Conservation (phyloP, 2,329 filamentous ascomycete species). For the Penicillium sp. region DNA sequence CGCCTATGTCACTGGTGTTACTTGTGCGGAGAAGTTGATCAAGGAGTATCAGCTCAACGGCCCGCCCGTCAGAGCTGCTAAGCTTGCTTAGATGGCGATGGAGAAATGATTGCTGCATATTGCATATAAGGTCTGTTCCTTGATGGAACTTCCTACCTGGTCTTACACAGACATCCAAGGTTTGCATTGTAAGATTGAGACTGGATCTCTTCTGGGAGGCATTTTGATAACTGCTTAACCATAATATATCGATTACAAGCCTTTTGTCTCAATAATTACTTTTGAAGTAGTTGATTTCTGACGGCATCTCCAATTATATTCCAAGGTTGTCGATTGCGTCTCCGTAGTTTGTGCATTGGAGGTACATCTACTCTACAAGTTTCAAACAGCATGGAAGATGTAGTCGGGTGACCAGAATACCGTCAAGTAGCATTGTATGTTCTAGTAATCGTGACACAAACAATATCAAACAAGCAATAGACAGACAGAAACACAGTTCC, state of each 20-base stretch:
- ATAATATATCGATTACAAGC: too few relatives aligned
- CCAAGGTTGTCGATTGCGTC: too few relatives aligned
- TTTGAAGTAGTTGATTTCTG: too few relatives aligned
- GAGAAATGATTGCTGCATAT: background rate
- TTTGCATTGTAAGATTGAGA: background rate
- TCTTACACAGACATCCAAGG: too few relatives aligned
- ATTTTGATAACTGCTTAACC: background rate
- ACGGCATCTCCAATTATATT: too few relatives aligned
- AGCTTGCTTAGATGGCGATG: background rate
- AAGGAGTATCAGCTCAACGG: constrained; percentile 44
- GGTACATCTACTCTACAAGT: too few relatives aligned
- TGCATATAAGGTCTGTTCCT: background rate
- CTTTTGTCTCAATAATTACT: too few relatives aligned
- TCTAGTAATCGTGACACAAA: constrained; percentile 4
- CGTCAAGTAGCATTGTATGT: constrained; percentile 6
- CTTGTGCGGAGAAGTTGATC: constrained; percentile 55
- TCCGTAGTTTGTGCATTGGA: too few relatives aligned
- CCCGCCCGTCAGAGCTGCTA: background rate
- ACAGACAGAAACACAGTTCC: constrained; percentile 9
- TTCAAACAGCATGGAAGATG: too few relatives aligned
- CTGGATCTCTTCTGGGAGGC: background rate
- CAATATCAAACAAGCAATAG: constrained; percentile 5
- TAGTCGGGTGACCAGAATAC: background rate
- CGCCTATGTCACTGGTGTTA: constrained; percentile 57
- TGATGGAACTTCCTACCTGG: background rate